Conservation (phyloP, 768 basidiomycete genomes). For the Lactifluus volemus region DNA sequence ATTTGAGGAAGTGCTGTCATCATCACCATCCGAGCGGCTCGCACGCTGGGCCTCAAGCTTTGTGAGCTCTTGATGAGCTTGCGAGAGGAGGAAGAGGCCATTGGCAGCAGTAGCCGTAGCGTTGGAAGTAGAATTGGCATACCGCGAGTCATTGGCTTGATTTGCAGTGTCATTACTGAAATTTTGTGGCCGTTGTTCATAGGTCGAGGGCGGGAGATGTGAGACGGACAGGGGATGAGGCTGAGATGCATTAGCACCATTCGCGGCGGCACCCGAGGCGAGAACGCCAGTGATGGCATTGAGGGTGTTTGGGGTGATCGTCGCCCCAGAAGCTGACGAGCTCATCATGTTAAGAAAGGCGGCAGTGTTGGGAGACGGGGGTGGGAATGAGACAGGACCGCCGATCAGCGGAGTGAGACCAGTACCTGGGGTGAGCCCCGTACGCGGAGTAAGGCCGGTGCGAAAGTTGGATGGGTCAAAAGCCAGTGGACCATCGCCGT, state of each 20-base stretch:
- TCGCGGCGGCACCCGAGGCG: slow-evolving; percentile 45
- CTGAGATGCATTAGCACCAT: slow-evolving; percentile 46
- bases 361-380: slow-evolving; percentile 80
- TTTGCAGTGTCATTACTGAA: slow-evolving; percentile 13
- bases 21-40: slow-evolving; percentile 26
- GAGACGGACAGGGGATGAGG: slow-evolving; percentile 31
- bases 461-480: slow-evolving; percentile 73
- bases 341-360: slow-evolving; percentile 91
- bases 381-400: slow-evolving; percentile 68
- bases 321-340: slow-evolving; percentile 31
- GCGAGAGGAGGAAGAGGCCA: slow-evolving; percentile 86
- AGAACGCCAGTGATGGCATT: slow-evolving; percentile 76
- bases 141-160: slow-evolving; percentile 19
- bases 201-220: slow-evolving; percentile 22
- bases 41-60: slow-evolving; percentile 83
- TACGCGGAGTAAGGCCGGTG: slow-evolving; percentile 80
- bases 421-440: slow-evolving; percentile 79
- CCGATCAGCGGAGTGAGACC: slow-evolving; percentile 78
- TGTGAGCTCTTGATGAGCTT: slow-evolving; percentile 93
- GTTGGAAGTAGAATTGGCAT: slow-evolving; percentile 37
- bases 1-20: slow-evolving; percentile 23
- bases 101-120: slow-evolving; percentile 74
- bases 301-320: slow-evolving; percentile 60
- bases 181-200: slow-evolving; percentile 17
- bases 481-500: slow-evolving; percentile 29